Base-by-base conservation (phyloP, 306 rosid species). In the Lathyrus tuberosus region DNA sequence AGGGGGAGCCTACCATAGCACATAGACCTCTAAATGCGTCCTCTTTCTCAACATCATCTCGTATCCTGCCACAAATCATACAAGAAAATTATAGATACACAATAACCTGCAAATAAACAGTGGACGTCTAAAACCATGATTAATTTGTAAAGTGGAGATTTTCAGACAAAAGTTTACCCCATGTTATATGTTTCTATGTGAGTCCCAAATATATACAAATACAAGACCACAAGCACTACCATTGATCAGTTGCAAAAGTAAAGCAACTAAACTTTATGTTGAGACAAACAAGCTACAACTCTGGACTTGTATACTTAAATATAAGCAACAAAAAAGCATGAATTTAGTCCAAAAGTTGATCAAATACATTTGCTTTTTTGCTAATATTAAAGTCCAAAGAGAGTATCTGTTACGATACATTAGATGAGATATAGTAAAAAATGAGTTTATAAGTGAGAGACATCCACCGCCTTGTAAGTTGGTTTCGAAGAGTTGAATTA, bases 1-100 rank as follows among this genome's bases (percentile, higher is more conserved):
- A 58, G 44, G 80, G 48, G 71, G 77, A 59, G 76, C 85, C 70
- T 89, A 95, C 99, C 96, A 95, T 78, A 20, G 97, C 93, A 71
- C 99, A 95, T 15, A 95, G 91, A 74, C 99, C 99, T 67, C 90
- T 87, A 64, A 95, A 95, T 30, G 99, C 99, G 58, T 95, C 99
- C 88, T 95, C 99, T 74, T 95, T 95, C 76, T 95, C 99, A 69
- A 95, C 64, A 76, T 95, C 99, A 57, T 95, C 99, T 4, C 95
- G 95, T 82, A 91, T 95, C 87, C 99, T 95, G 86, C 76, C 65
- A 86, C 15, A 77, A 78, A 73, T 49, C 67, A 76, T 48, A 44
- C 52, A 58, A 48, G 58, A 44, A 67, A 78, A 30, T 79, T 51
- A 75, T 57, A 57, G 10, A 58, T 65, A 64, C 16, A 56, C 57